phyloP scores from a whole-genome alignment of 805 yeast species.

The Maudiozyma bulderi region DNA sequence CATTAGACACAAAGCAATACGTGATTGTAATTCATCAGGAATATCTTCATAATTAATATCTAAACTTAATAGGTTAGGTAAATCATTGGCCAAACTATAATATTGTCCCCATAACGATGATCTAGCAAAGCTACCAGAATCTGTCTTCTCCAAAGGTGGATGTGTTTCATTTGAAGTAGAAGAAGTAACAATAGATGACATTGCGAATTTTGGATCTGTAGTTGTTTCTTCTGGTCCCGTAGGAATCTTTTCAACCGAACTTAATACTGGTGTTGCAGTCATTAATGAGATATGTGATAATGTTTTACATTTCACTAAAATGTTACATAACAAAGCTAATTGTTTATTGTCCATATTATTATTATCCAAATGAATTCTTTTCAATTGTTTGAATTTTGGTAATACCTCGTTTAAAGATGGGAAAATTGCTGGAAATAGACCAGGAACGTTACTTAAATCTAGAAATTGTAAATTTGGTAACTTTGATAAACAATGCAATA shows the following conservation, averaged over 20 bases:
- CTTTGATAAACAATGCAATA: slow-evolving; percentile 43
- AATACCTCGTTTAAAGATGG: slow-evolving; percentile 50
- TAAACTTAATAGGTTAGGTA: slow-evolving; percentile 53
- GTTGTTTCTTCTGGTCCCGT: neutral
- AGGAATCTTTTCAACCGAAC: neutral
- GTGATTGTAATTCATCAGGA: slow-evolving; percentile 55
- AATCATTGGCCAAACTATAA: slow-evolving; percentile 57
- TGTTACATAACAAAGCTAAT: slow-evolving; percentile 52
- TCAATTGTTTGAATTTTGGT: slow-evolving; percentile 57
- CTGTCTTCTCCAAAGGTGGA: neutral
- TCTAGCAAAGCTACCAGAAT: slow-evolving; percentile 29
- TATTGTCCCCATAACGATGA: slow-evolving; percentile 54
- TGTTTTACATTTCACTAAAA: slow-evolving; percentile 56
- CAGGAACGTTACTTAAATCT: slow-evolving; percentile 64
- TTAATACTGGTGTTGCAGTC: slow-evolving; percentile 36
- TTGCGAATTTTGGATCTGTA: neutral
- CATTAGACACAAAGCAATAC: slow-evolving; percentile 72
- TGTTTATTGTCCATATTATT: slow-evolving; percentile 50
- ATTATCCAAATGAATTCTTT: slow-evolving; percentile 62
- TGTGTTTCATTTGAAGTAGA: neutral
- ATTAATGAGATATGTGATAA: slow-evolving; percentile 60
- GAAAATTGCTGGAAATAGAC: slow-evolving; percentile 53
- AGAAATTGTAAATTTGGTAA: slow-evolving; percentile 56
- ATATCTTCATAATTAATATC: slow-evolving; percentile 57
- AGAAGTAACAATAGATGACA: neutral